Evolutionary conservation across 2,329 filamentous ascomycete genomes (phyloP).

Genomic region (Pseudogymnoascus sp.): DNA sequence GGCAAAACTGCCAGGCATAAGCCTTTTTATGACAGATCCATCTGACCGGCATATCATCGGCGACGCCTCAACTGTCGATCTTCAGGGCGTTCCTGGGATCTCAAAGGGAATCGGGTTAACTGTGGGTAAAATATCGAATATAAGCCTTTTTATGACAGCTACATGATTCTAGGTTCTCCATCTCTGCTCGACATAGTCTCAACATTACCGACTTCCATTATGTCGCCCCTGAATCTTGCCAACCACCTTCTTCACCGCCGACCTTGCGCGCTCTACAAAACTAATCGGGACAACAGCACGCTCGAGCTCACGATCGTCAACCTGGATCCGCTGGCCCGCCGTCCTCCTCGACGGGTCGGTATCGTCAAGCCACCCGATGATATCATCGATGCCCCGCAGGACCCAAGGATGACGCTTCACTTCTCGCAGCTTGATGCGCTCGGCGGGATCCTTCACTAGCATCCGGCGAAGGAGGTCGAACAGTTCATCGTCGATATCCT

Average conservation of each 20-base stretch:
- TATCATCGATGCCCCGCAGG: slow-evolving; percentile 65
- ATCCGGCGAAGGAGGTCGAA: slow-evolving; percentile 71
- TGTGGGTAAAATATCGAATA: slow-evolving; percentile 2
- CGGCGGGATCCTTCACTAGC: slow-evolving; percentile 79
- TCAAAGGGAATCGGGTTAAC: neutral
- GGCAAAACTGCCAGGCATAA: neutral
- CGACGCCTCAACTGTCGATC: neutral
- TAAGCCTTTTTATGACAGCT: slow-evolving; percentile 1
- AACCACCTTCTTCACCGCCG: slow-evolving; percentile 61
- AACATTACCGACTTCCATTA: slow-evolving; percentile 4
- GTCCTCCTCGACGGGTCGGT: slow-evolving; percentile 75
- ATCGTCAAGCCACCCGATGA: slow-evolving; percentile 80
- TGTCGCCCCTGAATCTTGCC: slow-evolving; percentile 40
- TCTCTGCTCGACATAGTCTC: slow-evolving; percentile 1
- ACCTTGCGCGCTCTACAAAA: slow-evolving; percentile 75
- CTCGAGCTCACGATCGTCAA: slow-evolving; percentile 84
- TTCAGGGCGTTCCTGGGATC: neutral
- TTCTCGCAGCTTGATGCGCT: slow-evolving; percentile 80
- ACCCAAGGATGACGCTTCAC: slow-evolving; percentile 96
- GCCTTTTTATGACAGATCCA: neutral
- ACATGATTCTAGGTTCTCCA: slow-evolving; percentile 3
- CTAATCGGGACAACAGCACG: slow-evolving; percentile 83
- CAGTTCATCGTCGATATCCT: slow-evolving; percentile 73
- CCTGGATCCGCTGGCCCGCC: slow-evolving; percentile 78
- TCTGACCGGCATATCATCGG: neutral